Base-by-base conservation (phyloP, 2,329 filamentous ascomycete genomes). In the Phialophora expanda region DNA sequence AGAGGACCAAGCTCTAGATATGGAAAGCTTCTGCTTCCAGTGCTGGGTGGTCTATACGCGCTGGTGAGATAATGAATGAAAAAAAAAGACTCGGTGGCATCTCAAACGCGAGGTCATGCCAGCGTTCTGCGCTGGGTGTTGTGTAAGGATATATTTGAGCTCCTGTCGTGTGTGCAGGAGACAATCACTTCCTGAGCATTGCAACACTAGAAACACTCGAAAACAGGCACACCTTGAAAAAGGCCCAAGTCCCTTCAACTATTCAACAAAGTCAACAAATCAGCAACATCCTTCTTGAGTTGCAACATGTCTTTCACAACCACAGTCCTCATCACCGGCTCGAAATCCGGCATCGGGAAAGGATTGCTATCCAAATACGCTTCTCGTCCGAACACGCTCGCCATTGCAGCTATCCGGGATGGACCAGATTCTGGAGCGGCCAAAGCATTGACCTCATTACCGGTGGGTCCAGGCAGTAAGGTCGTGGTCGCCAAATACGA, bases 401-500 rank as follows among this genome's bases (percentile, higher is more conserved):
- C 66, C 32, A 67, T 71, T 55, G 66, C 70, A 9, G 66, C 68
- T n/a, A 66, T 70, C 34, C 64, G 70, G 44, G 68, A 70, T 53
- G 63, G 66, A 12, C 60, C 67, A 12, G 56, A 62, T 46, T 67
- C 67, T 32, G 48, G 12, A 12, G 46, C 53, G 3, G 61, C 66
- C n/a, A 64, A 50, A n/a, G 48, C 50, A 12, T 76, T 83, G n/a
- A 60, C 61, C 1, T 64, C 72, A 0, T 70, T 83, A 0, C 76
- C 80, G 4, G 71, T 63, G 2, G 78, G 66, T 26, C 12, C 69
- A 4, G 73, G 72, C 30, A 81, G 74, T 61, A 70, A 64, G 3
- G 67, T 84, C n/a, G 72, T 83, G 46, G 64, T 81, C 30, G 73
- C 80, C 51, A 75, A 79, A 63, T 70, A 81, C 67, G 81, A 84